phyloP scores from a whole-genome alignment of 2,329 filamentous ascomycete species.

The Botryotinia calthae region DNA sequence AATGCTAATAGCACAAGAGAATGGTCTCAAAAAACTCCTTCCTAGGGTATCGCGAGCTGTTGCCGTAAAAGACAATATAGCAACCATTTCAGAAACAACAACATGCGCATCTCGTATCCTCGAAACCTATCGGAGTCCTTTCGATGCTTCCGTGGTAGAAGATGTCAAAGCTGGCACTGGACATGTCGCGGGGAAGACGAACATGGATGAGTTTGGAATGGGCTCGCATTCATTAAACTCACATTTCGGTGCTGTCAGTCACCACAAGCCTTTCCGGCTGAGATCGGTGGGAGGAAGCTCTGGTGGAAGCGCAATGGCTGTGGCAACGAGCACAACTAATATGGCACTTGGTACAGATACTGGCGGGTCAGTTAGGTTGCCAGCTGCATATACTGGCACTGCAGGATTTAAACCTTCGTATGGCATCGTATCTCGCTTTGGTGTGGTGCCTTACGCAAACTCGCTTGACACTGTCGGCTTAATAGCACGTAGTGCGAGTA shows the following conservation, averaged over 20 bases:
- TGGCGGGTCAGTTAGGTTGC: constrained; percentile 67
- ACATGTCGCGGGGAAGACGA: constrained; percentile 71
- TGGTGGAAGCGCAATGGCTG: constrained; percentile 86
- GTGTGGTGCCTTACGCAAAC: constrained; percentile 71
- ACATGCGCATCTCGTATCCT: constrained; percentile 82
- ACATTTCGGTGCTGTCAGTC: constrained; percentile 58
- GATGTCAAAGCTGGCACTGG: constrained; percentile 64
- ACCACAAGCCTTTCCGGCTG: neutral
- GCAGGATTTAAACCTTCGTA: constrained; percentile 74
- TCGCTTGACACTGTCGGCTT: constrained; percentile 72
- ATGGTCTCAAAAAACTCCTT: neutral
- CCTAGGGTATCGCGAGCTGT: constrained; percentile 9
- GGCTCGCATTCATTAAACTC: constrained; percentile 77
- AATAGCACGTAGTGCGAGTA: constrained; percentile 46
- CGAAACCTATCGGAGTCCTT: constrained; percentile 68
- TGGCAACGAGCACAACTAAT: constrained; percentile 58
- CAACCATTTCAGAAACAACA: constrained; percentile 62
- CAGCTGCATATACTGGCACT: constrained; percentile 67
- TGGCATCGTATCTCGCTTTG: constrained; percentile 64
- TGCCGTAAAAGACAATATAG: constrained; percentile 75
- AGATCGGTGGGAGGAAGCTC: constrained; percentile 82
- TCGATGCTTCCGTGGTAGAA: constrained; percentile 75
- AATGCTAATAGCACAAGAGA: constrained; percentile 6
- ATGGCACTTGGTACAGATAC: constrained; percentile 87
- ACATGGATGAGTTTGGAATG: constrained; percentile 97